phyloP scores from a whole-genome alignment of 2,329 filamentous ascomycete genomes.

The Pseudogymnoascus sp. region DNA sequence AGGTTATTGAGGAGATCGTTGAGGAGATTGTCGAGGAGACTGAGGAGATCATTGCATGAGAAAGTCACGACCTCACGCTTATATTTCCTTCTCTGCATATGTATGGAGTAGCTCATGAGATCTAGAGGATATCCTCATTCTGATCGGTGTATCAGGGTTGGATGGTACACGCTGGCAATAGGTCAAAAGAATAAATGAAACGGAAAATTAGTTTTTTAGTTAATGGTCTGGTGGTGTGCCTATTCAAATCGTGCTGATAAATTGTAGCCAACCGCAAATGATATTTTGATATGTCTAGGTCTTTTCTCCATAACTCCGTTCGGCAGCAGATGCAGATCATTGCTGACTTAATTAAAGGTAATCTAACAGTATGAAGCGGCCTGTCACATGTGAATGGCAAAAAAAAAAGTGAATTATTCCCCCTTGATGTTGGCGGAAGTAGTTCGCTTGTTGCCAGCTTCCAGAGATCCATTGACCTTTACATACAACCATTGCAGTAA shows the following conservation, averaged over 20 bases:
- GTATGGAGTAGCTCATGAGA: conserved; percentile 12
- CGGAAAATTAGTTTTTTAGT: conserved; percentile 7
- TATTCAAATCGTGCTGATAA: not conserved
- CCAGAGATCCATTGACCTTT: conserved; percentile 47
- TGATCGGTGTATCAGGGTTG: conserved; percentile 10
- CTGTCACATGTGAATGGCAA: not conserved
- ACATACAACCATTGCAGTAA: conserved; percentile 62
- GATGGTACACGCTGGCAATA: conserved; percentile 8
- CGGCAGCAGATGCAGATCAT: not conserved
- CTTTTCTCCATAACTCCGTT: not conserved
- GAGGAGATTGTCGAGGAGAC: conserved; percentile 78
- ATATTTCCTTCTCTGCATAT: conserved; percentile 12
- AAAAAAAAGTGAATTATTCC: conserved; percentile 15
- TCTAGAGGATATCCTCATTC: conserved; percentile 10
- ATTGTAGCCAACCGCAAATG: not conserved
- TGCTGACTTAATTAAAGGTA: not conserved
- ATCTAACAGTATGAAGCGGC: not conserved
- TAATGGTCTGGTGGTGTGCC: not conserved
- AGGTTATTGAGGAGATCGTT: conserved; percentile 79
- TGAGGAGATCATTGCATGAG: conserved; percentile 57
- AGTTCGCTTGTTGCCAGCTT: conserved; percentile 31
- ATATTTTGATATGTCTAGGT: conserved; percentile 4
- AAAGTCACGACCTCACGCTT: conserved; percentile 7
- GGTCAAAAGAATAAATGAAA: conserved; percentile 10
- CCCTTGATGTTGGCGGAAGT: conserved; percentile 23